Base-by-base conservation (phyloP, 768 basidiomycete genomes). In the Serendipita sp. region DNA sequence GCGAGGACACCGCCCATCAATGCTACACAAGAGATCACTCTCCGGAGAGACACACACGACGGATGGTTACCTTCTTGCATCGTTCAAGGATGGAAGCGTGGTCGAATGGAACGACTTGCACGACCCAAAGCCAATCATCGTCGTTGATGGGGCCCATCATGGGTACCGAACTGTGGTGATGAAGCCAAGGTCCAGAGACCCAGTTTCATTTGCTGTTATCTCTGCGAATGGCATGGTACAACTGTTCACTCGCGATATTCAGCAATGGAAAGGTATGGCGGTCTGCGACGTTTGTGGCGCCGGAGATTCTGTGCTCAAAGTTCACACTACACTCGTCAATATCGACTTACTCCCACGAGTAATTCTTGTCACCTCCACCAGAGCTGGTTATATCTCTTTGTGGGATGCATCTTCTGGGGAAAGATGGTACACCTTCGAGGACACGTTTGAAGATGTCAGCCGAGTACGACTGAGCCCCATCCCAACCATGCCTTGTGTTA, bases 361-460 rank as follows among this genome's bases (percentile, higher is more conserved):
- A 16, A 75, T 90, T 64, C 70, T 89, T 16, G 82, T 76, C 42
- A 79, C 80, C 13, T 81, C 81, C 17, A 85, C 87, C 2, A 79
- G 82, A 60, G 76, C 79, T 1, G 88, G 89, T 9, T 74, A 80
- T 9, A 75, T 90, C 22, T 86, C 89, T 0, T 67, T 91, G 13
- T 91, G 88, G 89, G 87, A 90, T 68, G 81, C 77, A 5, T 67
- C 73, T n/a, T 82, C 82, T 3, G 77, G 79, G 11, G 83, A 83
- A 65, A 82, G 83, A 64, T 78, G 90, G 42, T 74, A 77, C 61
- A 75, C 82, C 58, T 70, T 90, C 38, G 82, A 85, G 60, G 81
- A 83, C 11, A 73, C 77, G 0, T 78, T 79, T 63, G 86, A 84
- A 1, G 70, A 73, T 11, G 74, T 91, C 68, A 80, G 75, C 60